phyloP scores from a whole-genome alignment of 2,329 filamentous ascomycete species.

The Ambrosiella beaveri region DNA sequence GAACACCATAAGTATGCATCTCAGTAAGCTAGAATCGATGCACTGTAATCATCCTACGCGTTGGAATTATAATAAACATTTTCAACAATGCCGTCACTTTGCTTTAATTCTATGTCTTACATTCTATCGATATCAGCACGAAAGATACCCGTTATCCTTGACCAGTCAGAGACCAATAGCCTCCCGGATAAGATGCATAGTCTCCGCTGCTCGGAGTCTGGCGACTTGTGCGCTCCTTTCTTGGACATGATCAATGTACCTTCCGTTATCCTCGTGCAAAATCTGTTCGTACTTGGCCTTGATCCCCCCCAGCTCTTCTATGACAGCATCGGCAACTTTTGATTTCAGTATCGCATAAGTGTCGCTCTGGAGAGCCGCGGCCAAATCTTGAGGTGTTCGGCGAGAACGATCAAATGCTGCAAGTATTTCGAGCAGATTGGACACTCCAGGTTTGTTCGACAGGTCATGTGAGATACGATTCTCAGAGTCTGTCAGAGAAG shows the following conservation, averaged over 20 bases:
- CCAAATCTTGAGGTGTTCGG: conserved; percentile 26
- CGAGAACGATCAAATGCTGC: conserved; percentile 41
- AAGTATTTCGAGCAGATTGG: conserved; percentile 73
- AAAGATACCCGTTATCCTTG: neutral
- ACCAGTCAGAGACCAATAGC: conserved; percentile 30
- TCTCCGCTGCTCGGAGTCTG: conserved; percentile 38
- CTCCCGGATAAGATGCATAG: conserved; percentile 35
- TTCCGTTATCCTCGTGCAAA: conserved; percentile 28
- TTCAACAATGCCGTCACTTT: too few species aligned
- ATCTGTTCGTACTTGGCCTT: conserved; percentile 38
- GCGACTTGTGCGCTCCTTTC: conserved; percentile 43
- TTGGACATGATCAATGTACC: conserved; percentile 39
- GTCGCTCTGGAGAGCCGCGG: conserved; percentile 22
- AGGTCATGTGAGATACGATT: conserved; percentile 57
- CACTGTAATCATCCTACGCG: too few species aligned
- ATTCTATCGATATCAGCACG: neutral
- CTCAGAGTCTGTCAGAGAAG: conserved; percentile 59
- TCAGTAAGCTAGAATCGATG: too few species aligned
- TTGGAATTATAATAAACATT: too few species aligned
- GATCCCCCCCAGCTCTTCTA: conserved; percentile 34
- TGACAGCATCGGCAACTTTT: conserved; percentile 40
- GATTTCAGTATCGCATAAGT: conserved; percentile 27
- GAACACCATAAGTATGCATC: neutral
- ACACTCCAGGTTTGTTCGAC: conserved; percentile 54
- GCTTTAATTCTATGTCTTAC: too few species aligned